Conservation (phyloP, 371 early-diverging fungal species). For the Apophysomyces trapeziformis region DNA sequence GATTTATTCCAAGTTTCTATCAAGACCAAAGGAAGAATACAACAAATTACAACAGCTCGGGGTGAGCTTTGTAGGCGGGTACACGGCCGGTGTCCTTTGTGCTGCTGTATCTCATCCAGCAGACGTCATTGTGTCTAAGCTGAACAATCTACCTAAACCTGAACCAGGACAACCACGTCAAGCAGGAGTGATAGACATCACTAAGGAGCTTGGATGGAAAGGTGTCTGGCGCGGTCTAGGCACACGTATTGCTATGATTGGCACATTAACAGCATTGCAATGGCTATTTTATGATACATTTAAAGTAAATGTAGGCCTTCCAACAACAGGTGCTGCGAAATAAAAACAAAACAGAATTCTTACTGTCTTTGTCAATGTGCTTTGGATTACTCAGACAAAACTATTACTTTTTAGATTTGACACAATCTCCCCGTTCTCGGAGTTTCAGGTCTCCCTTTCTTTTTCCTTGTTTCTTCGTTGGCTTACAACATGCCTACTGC, state of each 20-base stretch:
- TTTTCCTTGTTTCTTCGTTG: neutral
- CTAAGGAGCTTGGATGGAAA: slow-evolving; percentile 60
- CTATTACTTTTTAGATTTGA: no score
- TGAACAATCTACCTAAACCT: slow-evolving; percentile 63
- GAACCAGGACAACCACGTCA: slow-evolving; percentile 48
- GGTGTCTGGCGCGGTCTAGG: slow-evolving; percentile 72
- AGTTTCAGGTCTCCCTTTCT: neutral
- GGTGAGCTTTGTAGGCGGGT: slow-evolving; percentile 85
- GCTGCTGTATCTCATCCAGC: slow-evolving; percentile 96
- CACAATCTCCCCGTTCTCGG: no score
- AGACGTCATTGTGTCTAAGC: slow-evolving; percentile 90
- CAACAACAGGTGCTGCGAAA: slow-evolving; percentile 26
- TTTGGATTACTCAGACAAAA: no score
- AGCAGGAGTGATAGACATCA: slow-evolving; percentile 46
- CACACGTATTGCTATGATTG: slow-evolving; percentile 79
- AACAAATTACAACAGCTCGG: slow-evolving; percentile 77
- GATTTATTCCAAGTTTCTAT: slow-evolving; percentile 68
- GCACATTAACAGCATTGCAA: slow-evolving; percentile 72
- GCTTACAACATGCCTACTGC: neutral
- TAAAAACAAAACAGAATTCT: neutral
- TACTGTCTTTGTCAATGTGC: no score
- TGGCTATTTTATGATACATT: slow-evolving; percentile 57
- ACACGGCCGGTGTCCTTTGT: slow-evolving; percentile 88
- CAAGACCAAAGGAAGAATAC: slow-evolving; percentile 77
- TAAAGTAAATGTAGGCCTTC: slow-evolving; percentile 30